Base-by-base conservation (phyloP, 2,329 filamentous ascomycete species). In the Coleophoma cylindrospora region DNA sequence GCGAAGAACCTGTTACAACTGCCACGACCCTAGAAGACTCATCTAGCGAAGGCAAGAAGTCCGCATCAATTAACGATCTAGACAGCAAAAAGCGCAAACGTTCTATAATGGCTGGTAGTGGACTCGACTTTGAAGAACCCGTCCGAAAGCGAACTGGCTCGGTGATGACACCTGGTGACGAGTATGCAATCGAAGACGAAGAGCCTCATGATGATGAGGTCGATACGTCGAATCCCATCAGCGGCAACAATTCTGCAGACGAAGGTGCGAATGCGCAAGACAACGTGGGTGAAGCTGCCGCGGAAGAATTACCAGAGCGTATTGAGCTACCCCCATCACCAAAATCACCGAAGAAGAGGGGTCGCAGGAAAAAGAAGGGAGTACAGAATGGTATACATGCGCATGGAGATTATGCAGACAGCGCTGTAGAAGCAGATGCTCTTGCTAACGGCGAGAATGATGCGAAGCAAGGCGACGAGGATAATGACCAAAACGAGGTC, bases 61-160 rank as follows among this genome's bases (percentile, higher is more conserved):
- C 54, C 9, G 40, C 54, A 21, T 58, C 56, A 15, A 48, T 51
- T 33, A 48, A 51, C 21, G 61, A 66, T 40, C 43, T 53, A 12
- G 63, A 64, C 43, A 65, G 58, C 22, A 63, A 62, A 53, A 70
- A 70, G 57, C 65, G 68, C 49, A 70, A 70, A 58, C 54, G 64
- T 43, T 65, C 63, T 14, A 62, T 61, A 51, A 62, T 64, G 57
- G 60, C 54, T 34, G 63, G 59, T 17, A 52, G 56, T 45, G 59
- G 52, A 32, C 47, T 63, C 21, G 59, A 66, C 48, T 53, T 61
- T 12, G 64, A 65, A 9, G 65, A 66, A 43, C 63, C 66, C 43
- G 52, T 63, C 45, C 72, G 76, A 52, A 83, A 83, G 64, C 75
- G 79, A 51, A 72, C 73, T n/a, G 74, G 71, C 21, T 78, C 78